phyloP scores from a whole-genome alignment of 768 basidiomycete species.

The Amanita thiersii region DNA sequence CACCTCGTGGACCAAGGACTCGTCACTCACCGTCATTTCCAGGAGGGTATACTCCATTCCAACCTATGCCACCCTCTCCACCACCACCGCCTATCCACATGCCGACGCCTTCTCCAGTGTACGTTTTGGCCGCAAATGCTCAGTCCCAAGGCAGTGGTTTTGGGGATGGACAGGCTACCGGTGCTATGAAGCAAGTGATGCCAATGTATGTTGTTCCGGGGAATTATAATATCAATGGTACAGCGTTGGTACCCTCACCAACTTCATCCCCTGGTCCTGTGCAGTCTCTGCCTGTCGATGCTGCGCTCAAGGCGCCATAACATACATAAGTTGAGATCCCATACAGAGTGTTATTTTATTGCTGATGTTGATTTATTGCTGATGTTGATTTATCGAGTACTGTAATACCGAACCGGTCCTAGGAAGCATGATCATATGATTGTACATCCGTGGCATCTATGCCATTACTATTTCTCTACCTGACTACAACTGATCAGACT shows the following conservation, averaged over 20 bases:
- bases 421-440: too few species aligned
- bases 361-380: too few species aligned
- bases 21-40: slow-evolving; percentile 16
- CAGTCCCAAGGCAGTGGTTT: slow-evolving; percentile 4
- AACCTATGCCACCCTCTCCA: slow-evolving; percentile 16
- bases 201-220: slow-evolving; percentile 7
- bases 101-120: slow-evolving; percentile 18
- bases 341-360: not conserved
- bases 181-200: not conserved
- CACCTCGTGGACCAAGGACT: slow-evolving; percentile 15
- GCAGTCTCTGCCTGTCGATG: not conserved
- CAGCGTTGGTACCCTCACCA: slow-evolving; percentile 1
- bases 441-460: too few species aligned
- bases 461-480: too few species aligned
- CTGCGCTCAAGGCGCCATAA: not conserved
- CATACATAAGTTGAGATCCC: not conserved
- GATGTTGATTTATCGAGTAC: too few species aligned
- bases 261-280: not conserved
- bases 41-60: slow-evolving; percentile 22
- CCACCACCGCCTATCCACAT: slow-evolving; percentile 7
- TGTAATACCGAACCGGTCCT: too few species aligned
- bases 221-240: not conserved
- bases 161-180: slow-evolving; percentile 2
- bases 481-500: too few species aligned
- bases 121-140: slow-evolving; percentile 10